Base-by-base conservation (phyloP, 2,329 filamentous ascomycete genomes). In the Epichloe glyceriae region DNA sequence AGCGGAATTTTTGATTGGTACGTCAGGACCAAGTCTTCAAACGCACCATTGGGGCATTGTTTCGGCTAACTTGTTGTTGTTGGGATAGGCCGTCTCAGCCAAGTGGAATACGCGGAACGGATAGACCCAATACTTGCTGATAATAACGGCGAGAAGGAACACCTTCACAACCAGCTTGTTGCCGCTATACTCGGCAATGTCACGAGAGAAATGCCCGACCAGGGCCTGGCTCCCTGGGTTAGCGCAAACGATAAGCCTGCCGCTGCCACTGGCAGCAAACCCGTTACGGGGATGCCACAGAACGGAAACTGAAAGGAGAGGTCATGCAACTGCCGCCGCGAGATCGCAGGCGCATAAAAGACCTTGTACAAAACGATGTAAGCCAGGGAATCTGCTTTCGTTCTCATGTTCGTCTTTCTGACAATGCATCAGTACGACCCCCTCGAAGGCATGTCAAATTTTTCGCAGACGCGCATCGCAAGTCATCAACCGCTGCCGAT, bases 321-420 rank as follows among this genome's bases (percentile, higher is more conserved):
- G 79, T 86, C 53, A 85, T 85, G 82, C 79, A 82, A 60, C 71
- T 86, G 43, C 81, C 79, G n/a, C 79, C 73, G 52, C 73, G 80
- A 57, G 82, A 86, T 60, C 72, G 82, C 55, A 71, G 81, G 65
- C 74, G 82, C 52, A 78, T 86, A 59, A 85, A 86, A 58, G 81
- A 85, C 55, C 65, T 85, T 35, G 69, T 67, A 20, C 73, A 75
- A 22, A 82, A 82, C 58, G 79, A 83, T 57, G 80, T 83, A 46
- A 41, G 52, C 20, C 33, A 15, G 41, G 34, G 26, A 44, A 34
- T 4, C 1, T 8, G 11, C 5, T 5, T 7, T 17, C 15, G 7
- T 11, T 3, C 5, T n/a, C 3, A 19, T 15, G 11, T 8, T 30
- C 10, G 37, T 17, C 17, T 41, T 30, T 40, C 55, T 61, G 38